Evolutionary conservation across 345 rosid genomes (phyloP).

Genomic region (Ceriops zippeliana): DNA sequence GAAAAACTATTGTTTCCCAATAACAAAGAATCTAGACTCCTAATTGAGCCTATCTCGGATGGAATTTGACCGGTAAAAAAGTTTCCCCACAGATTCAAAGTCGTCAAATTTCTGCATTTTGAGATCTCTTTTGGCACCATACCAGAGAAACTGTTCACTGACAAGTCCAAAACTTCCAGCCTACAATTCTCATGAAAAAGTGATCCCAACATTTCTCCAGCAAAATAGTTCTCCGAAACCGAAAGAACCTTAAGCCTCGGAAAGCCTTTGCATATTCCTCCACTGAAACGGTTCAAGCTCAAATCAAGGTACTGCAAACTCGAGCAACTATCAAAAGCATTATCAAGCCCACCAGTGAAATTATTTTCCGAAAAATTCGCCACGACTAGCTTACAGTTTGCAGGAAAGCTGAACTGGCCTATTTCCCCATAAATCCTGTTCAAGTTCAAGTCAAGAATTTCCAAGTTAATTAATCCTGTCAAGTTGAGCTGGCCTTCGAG

Average conservation of each 20-base stretch:
- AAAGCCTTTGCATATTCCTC: constrained; percentile 53
- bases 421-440: constrained; percentile 59
- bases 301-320: constrained; percentile 62
- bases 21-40: constrained; percentile 54
- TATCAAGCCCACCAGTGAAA: constrained; percentile 53
- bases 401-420: constrained; percentile 49
- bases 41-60: constrained; percentile 49
- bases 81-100: constrained; percentile 64
- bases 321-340: constrained; percentile 51
- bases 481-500: constrained; percentile 48
- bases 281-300: constrained; percentile 54
- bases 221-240: constrained; percentile 47
- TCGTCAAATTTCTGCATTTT: constrained; percentile 45
- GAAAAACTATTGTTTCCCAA: constrained; percentile 67
- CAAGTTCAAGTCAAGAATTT: constrained; percentile 58
- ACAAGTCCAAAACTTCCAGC: constrained; percentile 52
- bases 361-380: constrained; percentile 61
- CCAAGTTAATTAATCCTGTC: constrained; percentile 48
- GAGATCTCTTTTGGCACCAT: constrained; percentile 44
- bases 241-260: constrained; percentile 52
- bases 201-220: constrained; percentile 38
- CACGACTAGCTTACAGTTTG: constrained; percentile 38
- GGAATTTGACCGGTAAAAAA: constrained; percentile 54
- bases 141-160: constrained; percentile 52
- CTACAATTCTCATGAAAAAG: constrained; percentile 50